These are phyloP conservation scores for Nakazawaea sp. DNA, from an alignment of 805 yeast species.

Conservation along the genomic window DNA sequence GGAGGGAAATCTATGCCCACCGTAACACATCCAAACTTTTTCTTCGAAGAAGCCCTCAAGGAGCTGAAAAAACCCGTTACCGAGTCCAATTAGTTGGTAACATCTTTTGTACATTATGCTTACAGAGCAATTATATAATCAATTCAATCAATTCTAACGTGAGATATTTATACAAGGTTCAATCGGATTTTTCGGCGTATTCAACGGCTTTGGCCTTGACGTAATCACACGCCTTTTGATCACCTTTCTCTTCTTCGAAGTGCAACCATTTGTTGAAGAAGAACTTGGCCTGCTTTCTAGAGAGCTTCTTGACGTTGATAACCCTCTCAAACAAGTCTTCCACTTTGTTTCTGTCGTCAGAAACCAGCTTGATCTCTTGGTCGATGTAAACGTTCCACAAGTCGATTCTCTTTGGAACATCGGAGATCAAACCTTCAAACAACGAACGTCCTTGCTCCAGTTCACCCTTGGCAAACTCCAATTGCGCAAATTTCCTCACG, in stretches of 20 bases:
- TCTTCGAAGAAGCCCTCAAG: slow-evolving; percentile 11
- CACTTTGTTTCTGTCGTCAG: slow-evolving; percentile 55
- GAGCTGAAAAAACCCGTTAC: slow-evolving; percentile 1
- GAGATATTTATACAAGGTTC: too few species aligned
- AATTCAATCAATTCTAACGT: too few species aligned
- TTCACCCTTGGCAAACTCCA: slow-evolving; percentile 84
- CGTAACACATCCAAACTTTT: slow-evolving; percentile 11
- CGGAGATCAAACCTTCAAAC: slow-evolving; percentile 85
- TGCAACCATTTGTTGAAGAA: slow-evolving; percentile 90
- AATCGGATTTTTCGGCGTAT: slow-evolving; percentile 31
- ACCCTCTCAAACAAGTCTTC: slow-evolving; percentile 83
- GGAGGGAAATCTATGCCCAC: slow-evolving; percentile 11
- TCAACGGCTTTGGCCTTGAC: slow-evolving; percentile 90
- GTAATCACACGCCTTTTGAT: slow-evolving; percentile 65
- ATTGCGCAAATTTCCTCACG: slow-evolving; percentile 81
- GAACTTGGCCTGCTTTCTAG: slow-evolving; percentile 87
- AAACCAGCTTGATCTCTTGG: slow-evolving; percentile 65
- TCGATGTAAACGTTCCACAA: slow-evolving; percentile 94
- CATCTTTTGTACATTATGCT: background rate
- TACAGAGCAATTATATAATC: too few species aligned
- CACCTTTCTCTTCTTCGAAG: slow-evolving; percentile 65
- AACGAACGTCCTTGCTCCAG: slow-evolving; percentile 91
- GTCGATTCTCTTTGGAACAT: slow-evolving; percentile 88
- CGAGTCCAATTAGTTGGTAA: background rate
- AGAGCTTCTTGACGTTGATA: slow-evolving; percentile 50